Percentiles rank a stretch among this genome's conserved stretches.
phyloP scores from a whole-genome alignment of 192 early-diverging fungal species.

The Podila verticillata region DNA sequence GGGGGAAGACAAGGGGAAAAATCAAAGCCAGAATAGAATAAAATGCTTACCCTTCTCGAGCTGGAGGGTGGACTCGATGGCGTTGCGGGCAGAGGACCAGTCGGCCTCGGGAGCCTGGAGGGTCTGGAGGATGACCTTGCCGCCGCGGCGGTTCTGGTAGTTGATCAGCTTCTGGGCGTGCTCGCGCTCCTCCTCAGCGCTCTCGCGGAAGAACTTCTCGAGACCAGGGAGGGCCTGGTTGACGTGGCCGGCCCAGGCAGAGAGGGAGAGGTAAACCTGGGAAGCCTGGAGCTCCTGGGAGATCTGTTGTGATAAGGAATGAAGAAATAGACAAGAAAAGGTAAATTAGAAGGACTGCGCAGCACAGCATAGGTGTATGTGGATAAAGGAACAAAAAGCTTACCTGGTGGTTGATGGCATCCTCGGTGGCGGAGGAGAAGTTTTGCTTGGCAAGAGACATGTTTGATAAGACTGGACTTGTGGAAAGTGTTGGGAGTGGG shows the following conservation, averaged over 20 bases:
- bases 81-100: constrained; percentile 67
- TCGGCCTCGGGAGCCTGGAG: constrained; percentile 63
- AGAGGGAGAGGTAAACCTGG: constrained; percentile 64
- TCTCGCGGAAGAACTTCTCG: constrained; percentile 63
- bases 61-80: constrained; percentile 65
- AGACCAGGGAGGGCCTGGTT: constrained; percentile 61
- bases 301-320: constrained; percentile 42
- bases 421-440: constrained; percentile 59
- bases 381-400: neutral
- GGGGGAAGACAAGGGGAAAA: neutral
- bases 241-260: constrained; percentile 59
- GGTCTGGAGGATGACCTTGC: constrained; percentile 59
- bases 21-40: neutral
- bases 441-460: constrained; percentile 65
- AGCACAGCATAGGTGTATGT: neutral
- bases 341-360: neutral
- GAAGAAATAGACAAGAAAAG: neutral
- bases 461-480: neutral
- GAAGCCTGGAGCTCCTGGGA: constrained; percentile 69
- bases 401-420: constrained; percentile 63
- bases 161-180: constrained; percentile 60
- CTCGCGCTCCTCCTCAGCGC: constrained; percentile 58
- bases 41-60: constrained; percentile 59
- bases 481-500: neutral
- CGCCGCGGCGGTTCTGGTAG: constrained; percentile 66